Conservation (phyloP, 768 basidiomycete genomes). For the Mycena epipterygia region DNA sequence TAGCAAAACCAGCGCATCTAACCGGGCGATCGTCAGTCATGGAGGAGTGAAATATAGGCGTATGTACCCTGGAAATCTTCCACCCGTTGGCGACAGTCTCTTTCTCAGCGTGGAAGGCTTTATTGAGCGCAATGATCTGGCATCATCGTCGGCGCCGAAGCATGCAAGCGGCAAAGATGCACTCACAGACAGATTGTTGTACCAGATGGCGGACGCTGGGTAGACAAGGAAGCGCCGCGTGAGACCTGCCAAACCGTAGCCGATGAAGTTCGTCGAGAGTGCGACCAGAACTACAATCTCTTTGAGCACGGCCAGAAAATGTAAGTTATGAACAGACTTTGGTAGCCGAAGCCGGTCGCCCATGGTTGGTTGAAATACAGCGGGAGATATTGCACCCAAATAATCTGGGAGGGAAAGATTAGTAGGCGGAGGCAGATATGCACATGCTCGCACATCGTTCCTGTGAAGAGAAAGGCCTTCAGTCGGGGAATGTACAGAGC, state of each 20-base stretch:
- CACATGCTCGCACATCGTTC: no score
- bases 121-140: conserved; percentile 51
- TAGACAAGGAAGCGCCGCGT: conserved; percentile 56
- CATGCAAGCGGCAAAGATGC: no score
- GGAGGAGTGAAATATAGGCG: neutral
- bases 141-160: neutral
- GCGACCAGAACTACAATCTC: conserved; percentile 44
- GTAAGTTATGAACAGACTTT: neutral
- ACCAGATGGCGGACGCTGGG: conserved; percentile 70
- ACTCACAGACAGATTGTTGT: conserved; percentile 57
- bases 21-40: neutral
- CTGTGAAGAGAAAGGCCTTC: conserved; percentile 24
- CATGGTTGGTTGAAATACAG: neutral
- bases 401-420: no score
- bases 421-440: no score
- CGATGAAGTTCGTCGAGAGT: conserved; percentile 60
- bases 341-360: neutral
- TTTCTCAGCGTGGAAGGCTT: conserved; percentile 60
- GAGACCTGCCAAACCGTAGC: conserved; percentile 28
- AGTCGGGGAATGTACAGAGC: neutral
- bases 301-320: neutral
- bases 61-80: conserved; percentile 31
- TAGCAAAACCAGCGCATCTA: conserved; percentile 56
- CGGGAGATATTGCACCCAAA: neutral
- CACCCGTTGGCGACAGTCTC: conserved; percentile 40